phyloP scores from a whole-genome alignment of 805 yeast species.

The Zygoascus biomembranicola region DNA sequence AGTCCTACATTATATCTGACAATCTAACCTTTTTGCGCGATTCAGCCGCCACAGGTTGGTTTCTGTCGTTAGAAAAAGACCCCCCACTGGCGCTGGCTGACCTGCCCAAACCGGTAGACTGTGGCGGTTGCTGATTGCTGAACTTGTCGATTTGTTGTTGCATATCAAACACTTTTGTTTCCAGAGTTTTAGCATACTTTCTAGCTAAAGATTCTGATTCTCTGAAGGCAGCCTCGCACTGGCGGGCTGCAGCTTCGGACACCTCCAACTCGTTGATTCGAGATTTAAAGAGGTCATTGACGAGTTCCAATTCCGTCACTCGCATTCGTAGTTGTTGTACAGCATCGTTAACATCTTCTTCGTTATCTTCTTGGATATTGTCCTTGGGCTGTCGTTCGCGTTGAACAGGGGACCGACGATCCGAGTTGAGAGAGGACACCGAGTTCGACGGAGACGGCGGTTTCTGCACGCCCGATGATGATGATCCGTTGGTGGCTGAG shows the following conservation, averaged over 20 bases:
- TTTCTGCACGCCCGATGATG: neutral
- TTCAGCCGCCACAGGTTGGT: neutral
- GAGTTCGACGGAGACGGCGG: neutral
- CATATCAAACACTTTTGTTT: conserved; percentile 6
- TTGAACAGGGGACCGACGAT: neutral
- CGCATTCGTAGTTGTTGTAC: conserved; percentile 50
- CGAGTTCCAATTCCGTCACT: conserved; percentile 81
- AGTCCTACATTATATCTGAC: neutral
- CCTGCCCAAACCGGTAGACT: neutral
- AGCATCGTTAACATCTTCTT: neutral
- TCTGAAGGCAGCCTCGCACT: conserved; percentile 23
- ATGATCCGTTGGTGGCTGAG: neutral
- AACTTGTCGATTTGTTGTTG: conserved; percentile 1
- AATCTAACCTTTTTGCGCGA: neutral
- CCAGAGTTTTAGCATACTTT: conserved; percentile 9
- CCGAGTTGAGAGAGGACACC: neutral
- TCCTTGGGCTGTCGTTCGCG: neutral
- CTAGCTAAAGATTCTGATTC: conserved; percentile 16
- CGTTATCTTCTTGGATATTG: neutral
- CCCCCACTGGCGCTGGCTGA: neutral
- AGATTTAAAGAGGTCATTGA: conserved; percentile 78
- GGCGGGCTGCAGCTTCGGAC: conserved; percentile 28
- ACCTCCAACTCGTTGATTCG: conserved; percentile 74
- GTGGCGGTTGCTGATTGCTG: neutral
- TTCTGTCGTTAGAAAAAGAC: neutral